phyloP scores from a whole-genome alignment of 169 alveolate genomes.

The Plasmodium malariae region DNA sequence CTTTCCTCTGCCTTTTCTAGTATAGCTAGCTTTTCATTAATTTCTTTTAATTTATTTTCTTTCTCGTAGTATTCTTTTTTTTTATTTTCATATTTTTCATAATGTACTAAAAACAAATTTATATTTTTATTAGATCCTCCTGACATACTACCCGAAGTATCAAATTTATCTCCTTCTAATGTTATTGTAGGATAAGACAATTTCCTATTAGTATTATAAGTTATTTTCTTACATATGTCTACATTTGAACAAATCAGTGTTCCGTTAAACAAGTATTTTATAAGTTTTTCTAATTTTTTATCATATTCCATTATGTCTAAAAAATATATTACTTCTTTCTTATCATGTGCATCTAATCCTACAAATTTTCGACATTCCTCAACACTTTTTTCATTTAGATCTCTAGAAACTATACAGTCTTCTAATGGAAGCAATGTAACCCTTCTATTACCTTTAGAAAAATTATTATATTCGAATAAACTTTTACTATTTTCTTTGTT shows the following conservation, averaged over 20 bases:
- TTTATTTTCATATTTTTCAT: constrained; percentile 74
- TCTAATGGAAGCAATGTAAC: constrained; percentile 85
- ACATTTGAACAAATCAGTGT: constrained; percentile 88
- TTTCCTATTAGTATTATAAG: constrained; percentile 86
- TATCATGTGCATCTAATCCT: constrained; percentile 70
- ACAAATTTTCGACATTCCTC: constrained; percentile 77
- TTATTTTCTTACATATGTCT: constrained; percentile 89
- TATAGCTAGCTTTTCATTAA: constrained; percentile 35
- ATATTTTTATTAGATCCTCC: constrained; percentile 92
- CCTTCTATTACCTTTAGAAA: constrained; percentile 69
- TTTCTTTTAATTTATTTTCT: constrained; percentile 65
- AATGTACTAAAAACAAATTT: constrained; percentile 72
- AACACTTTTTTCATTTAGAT: constrained; percentile 68
- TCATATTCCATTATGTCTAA: constrained; percentile 84
- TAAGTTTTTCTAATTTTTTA: constrained; percentile 82
- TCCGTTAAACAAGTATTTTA: constrained; percentile 89
- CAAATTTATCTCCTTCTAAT: constrained; percentile 93
- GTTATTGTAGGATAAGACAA: constrained; percentile 90
- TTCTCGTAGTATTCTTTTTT: constrained; percentile 48
- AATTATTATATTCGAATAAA: constrained; percentile 79
- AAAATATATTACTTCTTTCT: constrained; percentile 71
- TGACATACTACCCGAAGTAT: constrained; percentile 92
- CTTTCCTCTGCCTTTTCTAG: constrained; percentile 78
- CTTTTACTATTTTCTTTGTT: constrained; percentile 80
- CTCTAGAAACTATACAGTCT: constrained; percentile 79